These are phyloP conservation scores for Tricholoma furcatifolium DNA, from an alignment of 768 basidiomycete genomes.

Conservation along the genomic window DNA sequence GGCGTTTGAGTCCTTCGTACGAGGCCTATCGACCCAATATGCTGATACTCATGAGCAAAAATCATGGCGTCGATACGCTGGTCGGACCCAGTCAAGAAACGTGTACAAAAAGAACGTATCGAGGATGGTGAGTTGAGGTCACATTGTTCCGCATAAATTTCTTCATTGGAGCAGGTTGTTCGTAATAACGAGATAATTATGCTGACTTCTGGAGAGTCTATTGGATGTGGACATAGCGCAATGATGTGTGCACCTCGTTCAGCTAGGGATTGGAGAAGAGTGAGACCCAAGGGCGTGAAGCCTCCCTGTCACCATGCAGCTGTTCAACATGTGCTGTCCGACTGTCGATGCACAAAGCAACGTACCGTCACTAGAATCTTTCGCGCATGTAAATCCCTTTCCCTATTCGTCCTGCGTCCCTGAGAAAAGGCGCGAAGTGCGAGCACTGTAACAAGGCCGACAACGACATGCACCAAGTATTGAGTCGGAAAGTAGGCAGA, in stretches of 20 bases:
- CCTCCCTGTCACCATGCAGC: slow-evolving; percentile 51
- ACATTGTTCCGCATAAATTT: slow-evolving; percentile 79
- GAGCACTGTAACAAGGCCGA: slow-evolving; percentile 43
- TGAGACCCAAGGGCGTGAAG: slow-evolving; percentile 72
- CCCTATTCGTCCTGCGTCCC: slow-evolving; percentile 67
- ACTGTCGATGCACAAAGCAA: slow-evolving; percentile 3
- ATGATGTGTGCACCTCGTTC: slow-evolving; percentile 78
- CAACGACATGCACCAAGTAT: slow-evolving; percentile 53
- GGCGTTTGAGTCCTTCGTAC: slow-evolving; percentile 20
- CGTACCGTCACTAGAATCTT: slow-evolving; percentile 70
- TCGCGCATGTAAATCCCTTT: slow-evolving; percentile 73
- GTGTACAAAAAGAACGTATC: slow-evolving; percentile 66
- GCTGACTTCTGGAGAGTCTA: slow-evolving; percentile 52
- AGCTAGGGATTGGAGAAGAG: slow-evolving; percentile 64
- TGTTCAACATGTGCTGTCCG: neutral
- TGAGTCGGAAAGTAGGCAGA: slow-evolving; percentile 49
- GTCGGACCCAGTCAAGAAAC: slow-evolving; percentile 64
- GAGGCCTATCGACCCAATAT: slow-evolving; percentile 47
- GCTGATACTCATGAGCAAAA: slow-evolving; percentile 74
- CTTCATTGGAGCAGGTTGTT: slow-evolving; percentile 66
- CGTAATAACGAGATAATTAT: slow-evolving; percentile 68
- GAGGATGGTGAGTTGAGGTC: slow-evolving; percentile 65
- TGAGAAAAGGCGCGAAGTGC: slow-evolving; percentile 61
- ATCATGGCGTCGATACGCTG: slow-evolving; percentile 77
- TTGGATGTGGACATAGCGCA: slow-evolving; percentile 61